A percentile compares a stretch with the other conserved stretches of the same genome.
Evolutionary conservation across 169 alveolate genomes (phyloP).

Genomic region (Cryptosporidium sp.): DNA sequence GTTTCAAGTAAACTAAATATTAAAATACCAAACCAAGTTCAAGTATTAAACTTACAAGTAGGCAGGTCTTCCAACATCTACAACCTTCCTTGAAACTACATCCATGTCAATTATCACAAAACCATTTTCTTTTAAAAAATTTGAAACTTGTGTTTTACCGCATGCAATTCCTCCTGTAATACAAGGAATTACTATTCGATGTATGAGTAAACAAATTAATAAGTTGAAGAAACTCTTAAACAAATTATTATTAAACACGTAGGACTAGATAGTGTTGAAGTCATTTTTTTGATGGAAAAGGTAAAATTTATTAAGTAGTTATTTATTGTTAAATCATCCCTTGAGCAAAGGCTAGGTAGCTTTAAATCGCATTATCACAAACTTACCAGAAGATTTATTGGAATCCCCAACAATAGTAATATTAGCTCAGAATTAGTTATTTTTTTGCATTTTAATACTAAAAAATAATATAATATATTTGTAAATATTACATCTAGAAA

Average conservation of each 20-base stretch:
- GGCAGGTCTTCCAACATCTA: slow-evolving; percentile 77
- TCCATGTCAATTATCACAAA: slow-evolving; percentile 81
- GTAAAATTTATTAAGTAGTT: no score
- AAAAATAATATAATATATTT: neutral
- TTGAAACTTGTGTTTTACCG: slow-evolving; percentile 79
- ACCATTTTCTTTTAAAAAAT: slow-evolving; percentile 45
- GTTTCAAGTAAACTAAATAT: neutral
- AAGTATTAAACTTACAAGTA: slow-evolving; percentile 38
- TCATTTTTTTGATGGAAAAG: neutral
- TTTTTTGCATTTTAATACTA: neutral
- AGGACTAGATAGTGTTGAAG: neutral
- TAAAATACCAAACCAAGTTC: neutral
- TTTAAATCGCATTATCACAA: neutral
- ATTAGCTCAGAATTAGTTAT: neutral
- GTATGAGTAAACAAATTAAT: slow-evolving; percentile 13
- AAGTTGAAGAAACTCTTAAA: neutral
- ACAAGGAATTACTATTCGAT: slow-evolving; percentile 39
- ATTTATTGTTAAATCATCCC: no score
- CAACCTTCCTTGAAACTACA: slow-evolving; percentile 78
- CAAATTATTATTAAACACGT: neutral
- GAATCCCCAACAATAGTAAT: neutral
- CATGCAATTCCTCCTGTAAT: slow-evolving; percentile 83
- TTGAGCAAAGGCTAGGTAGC: neutral
- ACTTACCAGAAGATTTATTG: slow-evolving; percentile 6
- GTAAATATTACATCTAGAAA: neutral